Evolutionary conservation across 176 grass and related monocot genomes (phyloP), one percentile per base, ranked within the genome.

Genomic region (Oryza meyeriana): DNA sequence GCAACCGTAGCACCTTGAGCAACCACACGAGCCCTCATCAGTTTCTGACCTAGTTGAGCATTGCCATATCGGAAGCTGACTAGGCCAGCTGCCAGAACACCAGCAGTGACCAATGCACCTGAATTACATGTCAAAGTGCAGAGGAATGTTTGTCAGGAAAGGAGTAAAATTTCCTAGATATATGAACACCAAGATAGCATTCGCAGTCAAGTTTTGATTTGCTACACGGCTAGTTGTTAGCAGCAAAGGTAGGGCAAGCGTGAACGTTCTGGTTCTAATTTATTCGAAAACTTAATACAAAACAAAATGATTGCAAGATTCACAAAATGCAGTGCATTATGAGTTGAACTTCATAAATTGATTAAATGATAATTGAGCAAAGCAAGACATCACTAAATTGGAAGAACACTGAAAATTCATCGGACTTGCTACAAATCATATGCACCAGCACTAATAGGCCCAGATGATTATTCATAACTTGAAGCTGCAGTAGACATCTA

Each of bases 21-120:
- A 30, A 94, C 83, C 75, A 94, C 87, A 77, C 89, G 85, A 5
- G 94, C 92, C 85, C 94, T 91, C 94, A 97, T 94, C 58, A 97
- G 72, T 82, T 92, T 92, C 85, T 97, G 92, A 71, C 94, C 94
- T 40, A 97, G 75, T 45, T 85, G 83, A 66, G 95, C 93, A 50
- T 98, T 98, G 35, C 97, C 97, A 64, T 90, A 92, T 77, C 89
- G 89, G 86, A 94, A 99, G 75, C 97, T 99, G 65, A 99, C 83
- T 14, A 99, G 82, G 79, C 91, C 93, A 61, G 91, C 93, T 0
- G 93, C 96, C 41, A 99, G 85, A 57, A 99, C 93, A 59, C 93
- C 97, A 18, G 93, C 93, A 69, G 97, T 99, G 61, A 99, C 65
- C 76, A 99, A 72, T 71, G 91, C 93, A 83, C 91, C 97, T 99